Conservation (phyloP, 768 basidiomycete genomes). For the Trametes villosa region DNA sequence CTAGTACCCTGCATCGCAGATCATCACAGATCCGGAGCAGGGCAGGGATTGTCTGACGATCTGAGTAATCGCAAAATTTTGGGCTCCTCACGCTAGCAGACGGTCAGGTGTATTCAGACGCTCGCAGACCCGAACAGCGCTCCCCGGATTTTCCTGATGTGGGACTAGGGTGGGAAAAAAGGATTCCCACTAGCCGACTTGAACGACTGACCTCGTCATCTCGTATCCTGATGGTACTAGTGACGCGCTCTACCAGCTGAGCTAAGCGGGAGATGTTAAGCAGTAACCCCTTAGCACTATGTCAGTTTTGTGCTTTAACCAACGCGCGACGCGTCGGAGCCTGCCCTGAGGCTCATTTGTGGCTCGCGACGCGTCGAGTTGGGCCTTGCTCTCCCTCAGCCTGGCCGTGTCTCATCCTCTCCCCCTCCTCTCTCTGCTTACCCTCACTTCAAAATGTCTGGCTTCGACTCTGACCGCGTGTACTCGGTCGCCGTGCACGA, state of each 20-base stretch:
- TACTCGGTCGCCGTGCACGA: slow-evolving; percentile 84
- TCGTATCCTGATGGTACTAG: no score
- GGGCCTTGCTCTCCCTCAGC: not conserved
- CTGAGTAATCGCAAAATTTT: no score
- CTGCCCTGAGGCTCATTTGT: slow-evolving; percentile 29
- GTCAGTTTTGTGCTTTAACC: no score
- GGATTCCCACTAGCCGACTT: slow-evolving; percentile 49
- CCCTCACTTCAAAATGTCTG: slow-evolving; percentile 61
- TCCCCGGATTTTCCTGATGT: no score
- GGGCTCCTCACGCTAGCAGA: no score
- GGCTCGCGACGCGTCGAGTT: slow-evolving; percentile 20
- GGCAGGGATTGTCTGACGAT: no score
- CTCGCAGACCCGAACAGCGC: no score
- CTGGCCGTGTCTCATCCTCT: slow-evolving; percentile 8
- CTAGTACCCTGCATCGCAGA: no score
- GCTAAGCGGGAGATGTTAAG: not conserved
- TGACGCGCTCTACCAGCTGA: not conserved
- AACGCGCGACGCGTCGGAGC: slow-evolving; percentile 23
- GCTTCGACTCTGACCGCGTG: slow-evolving; percentile 82
- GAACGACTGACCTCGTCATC: slow-evolving; percentile 75
- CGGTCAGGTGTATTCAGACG: no score
- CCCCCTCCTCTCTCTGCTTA: not conserved
- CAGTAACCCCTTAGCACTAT: no score
- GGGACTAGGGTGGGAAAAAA: no score
- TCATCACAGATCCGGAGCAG: no score